Evolutionary conservation across 768 basidiomycete genomes (phyloP).

Genomic region (Hygrocybe punicea): DNA sequence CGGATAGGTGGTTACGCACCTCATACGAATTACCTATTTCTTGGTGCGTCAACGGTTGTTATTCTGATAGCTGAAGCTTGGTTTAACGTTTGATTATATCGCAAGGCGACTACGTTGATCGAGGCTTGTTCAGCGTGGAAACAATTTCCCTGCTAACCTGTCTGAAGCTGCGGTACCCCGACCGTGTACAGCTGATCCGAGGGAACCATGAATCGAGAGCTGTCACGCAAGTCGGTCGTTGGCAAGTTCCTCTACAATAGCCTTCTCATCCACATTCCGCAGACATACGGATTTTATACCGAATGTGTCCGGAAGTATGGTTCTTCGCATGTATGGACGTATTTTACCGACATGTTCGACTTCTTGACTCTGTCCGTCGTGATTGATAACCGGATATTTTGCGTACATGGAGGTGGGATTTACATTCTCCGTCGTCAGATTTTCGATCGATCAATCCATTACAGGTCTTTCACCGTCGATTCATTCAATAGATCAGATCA

Average conservation of each 20-base stretch:
- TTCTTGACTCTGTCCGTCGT: constrained; percentile 96
- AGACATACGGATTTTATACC: constrained; percentile 99
- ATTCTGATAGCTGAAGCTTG: not conserved
- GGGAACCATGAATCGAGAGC: constrained; percentile 98
- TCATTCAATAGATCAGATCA: constrained; percentile 99
- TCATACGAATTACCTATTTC: constrained; percentile 96
- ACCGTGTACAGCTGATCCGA: constrained; percentile 92
- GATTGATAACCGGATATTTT: constrained; percentile 98
- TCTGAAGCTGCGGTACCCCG: constrained; percentile 94
- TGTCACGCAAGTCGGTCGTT: constrained; percentile 83
- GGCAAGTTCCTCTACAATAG: constrained; percentile 9
- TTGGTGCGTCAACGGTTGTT: constrained; percentile 56
- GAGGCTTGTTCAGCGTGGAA: constrained; percentile 96
- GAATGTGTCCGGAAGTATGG: constrained; percentile 98
- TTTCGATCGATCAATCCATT: not conserved
- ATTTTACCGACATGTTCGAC: constrained; percentile 99
- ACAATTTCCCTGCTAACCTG: constrained; percentile 97
- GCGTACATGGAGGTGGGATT: constrained; percentile 88
- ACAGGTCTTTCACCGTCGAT: constrained; percentile 94
- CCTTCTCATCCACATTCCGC: constrained; percentile 29
- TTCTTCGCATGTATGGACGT: constrained; percentile 94
- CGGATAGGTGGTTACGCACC: constrained; percentile 97
- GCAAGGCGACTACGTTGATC: constrained; percentile 95
- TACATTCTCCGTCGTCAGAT: not conserved
- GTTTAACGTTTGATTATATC: not conserved